Evolutionary conservation across 345 rosid genomes (phyloP), one percentile per base, ranked within the genome.

Genomic region (Aquilaria malaccensis): DNA sequence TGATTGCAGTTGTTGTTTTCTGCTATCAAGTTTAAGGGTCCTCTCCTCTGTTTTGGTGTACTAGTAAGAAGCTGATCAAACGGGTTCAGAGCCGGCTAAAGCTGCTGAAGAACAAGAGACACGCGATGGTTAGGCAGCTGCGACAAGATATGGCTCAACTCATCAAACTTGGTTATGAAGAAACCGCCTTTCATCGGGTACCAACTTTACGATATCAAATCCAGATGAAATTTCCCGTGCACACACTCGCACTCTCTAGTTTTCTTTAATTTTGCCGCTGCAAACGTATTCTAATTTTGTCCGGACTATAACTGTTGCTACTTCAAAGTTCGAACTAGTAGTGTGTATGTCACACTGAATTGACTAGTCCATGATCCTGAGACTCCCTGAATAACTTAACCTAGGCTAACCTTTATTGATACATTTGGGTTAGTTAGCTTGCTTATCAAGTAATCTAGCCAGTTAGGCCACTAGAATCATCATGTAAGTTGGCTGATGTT

Each of bases 111-210:
- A 87, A 68, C 84, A 89, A 86, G 65, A 81, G 87, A 61, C 30
- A 61, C 30, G 53, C 90, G 9, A 84, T 89, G 47, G 85, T 77
- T 45, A 84, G 79, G 64, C 90, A 80, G 56, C 59, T 80, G 65
- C 82, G 94, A 53, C 73, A 80, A 2, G 94, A 89, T 58, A 61
- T 89, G 57, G 86, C 85, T 69, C 78, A 79, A 67, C 85, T 83
- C 58, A 70, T 93, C 78, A 79, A 68, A 72, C 68, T 74, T 64
- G 88, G 90, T 59, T 68, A 76, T 13, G 75, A 65, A 45, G 69
- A 79, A 29, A 67, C 60, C 12, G 97, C 95, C 60, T 70, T 77
- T 13, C 74, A 68, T 7, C 67, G 91, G 85, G 95, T 87, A 67
- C 31, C 22, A 22, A 22, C 22, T 22, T 22, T 1, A 22, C 22